phyloP scores from a whole-genome alignment of 306 rosid genomes.

The Sophora flavescens region DNA sequence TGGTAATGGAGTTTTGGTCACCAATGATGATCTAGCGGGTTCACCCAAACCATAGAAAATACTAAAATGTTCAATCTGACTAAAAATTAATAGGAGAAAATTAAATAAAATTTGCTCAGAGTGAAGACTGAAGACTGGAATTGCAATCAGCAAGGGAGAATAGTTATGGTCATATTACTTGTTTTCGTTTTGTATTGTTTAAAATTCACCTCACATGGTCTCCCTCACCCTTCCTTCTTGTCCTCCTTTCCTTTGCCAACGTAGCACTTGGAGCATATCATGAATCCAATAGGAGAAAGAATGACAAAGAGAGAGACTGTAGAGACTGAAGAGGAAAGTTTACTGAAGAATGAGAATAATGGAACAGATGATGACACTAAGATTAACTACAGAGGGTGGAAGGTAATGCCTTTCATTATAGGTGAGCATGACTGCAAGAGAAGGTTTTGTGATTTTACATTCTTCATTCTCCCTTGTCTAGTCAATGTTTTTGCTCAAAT shows the following conservation, averaged over 20 bases:
- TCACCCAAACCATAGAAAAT: slow-evolving; percentile 7
- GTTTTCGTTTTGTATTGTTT: slow-evolving; percentile 12
- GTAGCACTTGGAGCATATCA: slow-evolving; percentile 37
- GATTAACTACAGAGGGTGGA: slow-evolving; percentile 81
- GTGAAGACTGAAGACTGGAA: slow-evolving; percentile 14
- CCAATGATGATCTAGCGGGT: background rate
- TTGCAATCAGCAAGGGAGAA: background rate
- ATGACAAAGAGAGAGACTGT: slow-evolving; percentile 32
- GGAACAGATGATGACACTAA: slow-evolving; percentile 49
- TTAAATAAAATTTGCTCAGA: background rate
- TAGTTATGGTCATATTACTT: background rate
- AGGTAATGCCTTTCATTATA: slow-evolving; percentile 87
- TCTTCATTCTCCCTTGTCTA: background rate
- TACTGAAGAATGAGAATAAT: slow-evolving; percentile 53
- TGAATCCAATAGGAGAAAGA: slow-evolving; percentile 41
- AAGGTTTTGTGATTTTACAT: background rate
- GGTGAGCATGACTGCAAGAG: slow-evolving; percentile 53
- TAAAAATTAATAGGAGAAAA: background rate
- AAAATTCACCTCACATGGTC: slow-evolving; percentile 9
- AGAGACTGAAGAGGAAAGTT: slow-evolving; percentile 49
- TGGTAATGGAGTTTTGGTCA: slow-evolving; percentile 8
- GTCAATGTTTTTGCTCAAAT: background rate
- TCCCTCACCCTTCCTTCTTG: background rate
- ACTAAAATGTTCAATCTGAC: background rate
- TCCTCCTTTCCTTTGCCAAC: slow-evolving; percentile 10